These are phyloP conservation scores for Tetracladium maxilliforme DNA, from an alignment of 2,329 filamentous ascomycete species.

Conservation along the genomic window DNA sequence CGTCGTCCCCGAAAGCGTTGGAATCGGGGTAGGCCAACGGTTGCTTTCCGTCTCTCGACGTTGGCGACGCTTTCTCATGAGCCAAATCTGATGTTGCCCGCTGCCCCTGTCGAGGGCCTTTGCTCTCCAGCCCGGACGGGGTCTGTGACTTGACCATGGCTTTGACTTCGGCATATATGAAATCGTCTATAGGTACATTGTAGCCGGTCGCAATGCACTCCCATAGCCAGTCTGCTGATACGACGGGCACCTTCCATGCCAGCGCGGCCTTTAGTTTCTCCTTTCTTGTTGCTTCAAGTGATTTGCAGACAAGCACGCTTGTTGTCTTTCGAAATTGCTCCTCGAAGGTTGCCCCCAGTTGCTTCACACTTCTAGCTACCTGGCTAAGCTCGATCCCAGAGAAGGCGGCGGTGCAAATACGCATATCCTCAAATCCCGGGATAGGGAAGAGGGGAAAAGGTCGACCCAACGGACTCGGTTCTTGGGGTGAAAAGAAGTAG, in stretches of 20 bases:
- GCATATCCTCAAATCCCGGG: constrained; percentile 51
- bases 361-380: constrained; percentile 57
- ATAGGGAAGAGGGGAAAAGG: constrained; percentile 64
- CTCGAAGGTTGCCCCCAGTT: constrained; percentile 70
- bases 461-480: constrained; percentile 59
- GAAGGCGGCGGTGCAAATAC: constrained; percentile 71
- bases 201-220: constrained; percentile 53
- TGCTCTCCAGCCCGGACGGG: no score
- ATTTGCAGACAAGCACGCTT: constrained; percentile 66
- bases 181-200: no score
- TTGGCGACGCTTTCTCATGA: no score
- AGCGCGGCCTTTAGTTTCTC: constrained; percentile 71
- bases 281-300: constrained; percentile 32
- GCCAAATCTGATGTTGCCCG: no score
- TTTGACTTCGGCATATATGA: no score
- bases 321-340: constrained; percentile 58
- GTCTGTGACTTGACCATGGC: no score
- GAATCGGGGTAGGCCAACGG: no score
- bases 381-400: constrained; percentile 74
- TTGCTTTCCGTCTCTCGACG: no score
- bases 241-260: constrained; percentile 66
- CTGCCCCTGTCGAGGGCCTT: no score
- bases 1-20: no score
- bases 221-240: constrained; percentile 74
- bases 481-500: constrained; percentile 50